A percentile compares a stretch with the other conserved stretches of the same genome.
Conservation (phyloP, 192 early-diverging fungal genomes). For the Backusella australiensis region DNA sequence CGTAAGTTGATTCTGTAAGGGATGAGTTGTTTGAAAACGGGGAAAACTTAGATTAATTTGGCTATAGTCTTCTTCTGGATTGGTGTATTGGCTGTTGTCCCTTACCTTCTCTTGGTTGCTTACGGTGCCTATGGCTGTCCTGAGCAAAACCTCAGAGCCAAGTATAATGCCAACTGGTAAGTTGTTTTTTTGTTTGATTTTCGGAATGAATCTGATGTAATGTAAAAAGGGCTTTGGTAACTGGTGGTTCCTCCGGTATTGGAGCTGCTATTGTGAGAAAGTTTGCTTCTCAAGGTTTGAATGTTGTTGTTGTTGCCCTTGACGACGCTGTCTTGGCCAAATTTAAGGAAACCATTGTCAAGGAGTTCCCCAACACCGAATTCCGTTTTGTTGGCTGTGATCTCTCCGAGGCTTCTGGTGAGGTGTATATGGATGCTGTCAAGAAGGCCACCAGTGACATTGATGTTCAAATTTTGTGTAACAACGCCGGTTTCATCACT, state of each 20-base stretch:
- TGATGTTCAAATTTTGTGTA: slow-evolving; percentile 55
- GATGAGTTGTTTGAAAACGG: background rate
- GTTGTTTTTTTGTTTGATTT: background rate
- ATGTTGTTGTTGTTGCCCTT: slow-evolving; percentile 56
- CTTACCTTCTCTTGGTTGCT: slow-evolving; percentile 35
- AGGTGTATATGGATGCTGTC: slow-evolving; percentile 41
- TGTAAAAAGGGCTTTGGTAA: slow-evolving; percentile 49
- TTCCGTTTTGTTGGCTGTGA: slow-evolving; percentile 53
- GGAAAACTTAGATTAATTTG: background rate
- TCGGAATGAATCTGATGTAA: background rate
- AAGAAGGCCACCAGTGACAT: slow-evolving; percentile 42
- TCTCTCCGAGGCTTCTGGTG: slow-evolving; percentile 39
- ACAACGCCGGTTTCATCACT: slow-evolving; percentile 61
- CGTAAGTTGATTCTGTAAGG: background rate
- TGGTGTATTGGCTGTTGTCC: slow-evolving; percentile 34
- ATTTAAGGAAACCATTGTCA: slow-evolving; percentile 32
- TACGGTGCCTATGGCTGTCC: slow-evolving; percentile 38
- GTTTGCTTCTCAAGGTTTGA: slow-evolving; percentile 51
- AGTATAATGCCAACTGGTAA: slow-evolving; percentile 54
- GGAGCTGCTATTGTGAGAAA: slow-evolving; percentile 52
- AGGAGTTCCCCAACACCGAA: slow-evolving; percentile 40
- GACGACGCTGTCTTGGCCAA: slow-evolving; percentile 39
- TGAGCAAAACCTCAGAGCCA: slow-evolving; percentile 53
- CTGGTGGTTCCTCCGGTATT: slow-evolving; percentile 59
- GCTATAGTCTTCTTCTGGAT: slow-evolving; percentile 33